Conservation (phyloP, 2,329 filamentous ascomycete genomes). For the Phialocephala sp. region DNA sequence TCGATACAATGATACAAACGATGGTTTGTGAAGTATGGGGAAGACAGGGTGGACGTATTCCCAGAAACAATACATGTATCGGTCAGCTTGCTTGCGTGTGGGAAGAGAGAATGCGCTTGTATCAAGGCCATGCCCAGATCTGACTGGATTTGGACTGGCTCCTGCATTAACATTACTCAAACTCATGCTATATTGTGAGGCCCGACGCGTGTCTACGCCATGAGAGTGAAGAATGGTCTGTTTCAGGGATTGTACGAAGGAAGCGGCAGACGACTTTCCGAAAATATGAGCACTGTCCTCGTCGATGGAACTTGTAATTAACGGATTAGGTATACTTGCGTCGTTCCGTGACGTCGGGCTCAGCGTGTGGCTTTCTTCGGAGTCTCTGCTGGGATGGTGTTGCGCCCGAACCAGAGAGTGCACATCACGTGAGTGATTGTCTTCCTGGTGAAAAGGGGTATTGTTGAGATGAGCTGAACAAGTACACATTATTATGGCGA, state of each 20-base stretch:
- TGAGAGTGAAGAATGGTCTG: not conserved
- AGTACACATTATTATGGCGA: not conserved
- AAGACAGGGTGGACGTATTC: conserved; percentile 34
- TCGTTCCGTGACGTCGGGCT: not conserved
- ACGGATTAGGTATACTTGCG: not conserved
- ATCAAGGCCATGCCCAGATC: conserved; percentile 7
- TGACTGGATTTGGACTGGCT: not conserved
- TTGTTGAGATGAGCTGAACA: not conserved
- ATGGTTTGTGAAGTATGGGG: conserved; percentile 31
- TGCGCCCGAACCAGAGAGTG: not conserved
- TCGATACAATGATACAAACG: conserved; percentile 25
- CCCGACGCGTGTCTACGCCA: conserved; percentile 1
- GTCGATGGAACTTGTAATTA: not conserved
- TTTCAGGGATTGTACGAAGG: not conserved
- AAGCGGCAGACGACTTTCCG: not conserved
- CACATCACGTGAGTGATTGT: not conserved
- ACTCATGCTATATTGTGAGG: not conserved
- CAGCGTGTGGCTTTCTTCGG: not conserved
- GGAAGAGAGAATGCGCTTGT: conserved; percentile 26
- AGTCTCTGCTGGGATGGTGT: not conserved
- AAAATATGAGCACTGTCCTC: not conserved
- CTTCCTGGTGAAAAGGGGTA: not conserved
- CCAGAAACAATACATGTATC: conserved; percentile 33
- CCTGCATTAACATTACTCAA: not conserved
- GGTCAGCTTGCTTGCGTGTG: conserved; percentile 29